These are phyloP conservation scores for Lippia alba DNA, from an alignment of 305 asterid genomes.

Conservation along the genomic window DNA sequence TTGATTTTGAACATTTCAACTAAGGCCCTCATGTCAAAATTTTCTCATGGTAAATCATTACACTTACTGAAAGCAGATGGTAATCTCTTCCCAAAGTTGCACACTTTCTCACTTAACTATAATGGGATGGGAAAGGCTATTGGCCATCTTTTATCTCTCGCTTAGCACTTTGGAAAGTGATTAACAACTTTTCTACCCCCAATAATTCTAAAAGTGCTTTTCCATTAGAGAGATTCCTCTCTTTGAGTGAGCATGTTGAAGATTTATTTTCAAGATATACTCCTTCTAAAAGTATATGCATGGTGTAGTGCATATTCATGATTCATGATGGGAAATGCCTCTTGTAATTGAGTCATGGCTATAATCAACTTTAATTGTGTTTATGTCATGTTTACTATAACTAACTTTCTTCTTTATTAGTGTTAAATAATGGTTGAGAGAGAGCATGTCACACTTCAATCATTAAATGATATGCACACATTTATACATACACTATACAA, in stretches of 20 bases:
- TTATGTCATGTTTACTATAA: too few relatives aligned
- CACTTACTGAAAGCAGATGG: slow-evolving; percentile 20
- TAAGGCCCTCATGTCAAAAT: slow-evolving; percentile 2
- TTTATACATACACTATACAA: too few relatives aligned
- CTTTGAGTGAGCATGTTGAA: slow-evolving; percentile 29
- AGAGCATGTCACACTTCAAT: too few relatives aligned
- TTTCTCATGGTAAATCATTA: slow-evolving; percentile 37
- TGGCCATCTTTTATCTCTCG: slow-evolving; percentile 40
- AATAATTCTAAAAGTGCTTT: slow-evolving; percentile 55
- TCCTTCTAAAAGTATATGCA: slow-evolving; percentile 38
- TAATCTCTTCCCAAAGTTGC: slow-evolving; percentile 31
- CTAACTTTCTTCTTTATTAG: too few relatives aligned
- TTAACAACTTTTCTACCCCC: slow-evolving; percentile 48
- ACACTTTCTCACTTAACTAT: slow-evolving; percentile 40
- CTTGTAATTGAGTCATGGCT: slow-evolving; percentile 17
- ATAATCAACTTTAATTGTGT: background rate
- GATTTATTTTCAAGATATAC: slow-evolving; percentile 38
- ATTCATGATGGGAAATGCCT: slow-evolving; percentile 43
- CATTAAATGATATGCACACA: too few relatives aligned
- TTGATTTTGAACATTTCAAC: background rate
- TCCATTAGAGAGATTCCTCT: slow-evolving; percentile 40
- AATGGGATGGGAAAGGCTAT: slow-evolving; percentile 42
- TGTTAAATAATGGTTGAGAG: too few relatives aligned
- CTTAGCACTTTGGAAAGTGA: slow-evolving; percentile 44
- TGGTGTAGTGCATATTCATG: slow-evolving; percentile 60